Evolutionary conservation across 1,139 yeast species (phyloP).

Genomic region (Blastobotrys buckinghamii): DNA sequence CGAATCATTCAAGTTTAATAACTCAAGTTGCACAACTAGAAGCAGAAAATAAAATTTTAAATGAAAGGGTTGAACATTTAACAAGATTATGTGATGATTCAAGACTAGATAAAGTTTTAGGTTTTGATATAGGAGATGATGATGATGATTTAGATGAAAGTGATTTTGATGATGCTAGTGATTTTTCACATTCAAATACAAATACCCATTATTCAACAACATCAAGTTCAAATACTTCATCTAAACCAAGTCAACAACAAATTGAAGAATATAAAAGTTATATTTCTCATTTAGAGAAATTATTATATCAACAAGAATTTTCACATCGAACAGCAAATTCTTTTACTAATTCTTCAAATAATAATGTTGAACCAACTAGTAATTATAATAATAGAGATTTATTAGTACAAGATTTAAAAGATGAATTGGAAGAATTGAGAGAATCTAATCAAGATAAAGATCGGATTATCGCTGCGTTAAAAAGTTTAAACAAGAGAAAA

Average conservation of each 20-base stretch:
- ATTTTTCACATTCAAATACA: neutral
- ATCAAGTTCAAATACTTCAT: conserved; percentile 6
- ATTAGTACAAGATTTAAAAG: conserved; percentile 53
- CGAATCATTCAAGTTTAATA: conserved; percentile 4
- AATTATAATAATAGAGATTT: conserved; percentile 19
- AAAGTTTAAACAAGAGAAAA: conserved; percentile 27
- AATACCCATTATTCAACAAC: neutral
- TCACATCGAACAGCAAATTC: conserved; percentile 12
- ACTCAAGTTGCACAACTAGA: conserved; percentile 42
- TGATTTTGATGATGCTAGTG: conserved; percentile 10
- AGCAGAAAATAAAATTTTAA: conserved; percentile 55
- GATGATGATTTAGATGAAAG: conserved; percentile 9
- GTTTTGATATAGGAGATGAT: conserved; percentile 18
- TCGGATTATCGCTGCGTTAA: conserved; percentile 65
- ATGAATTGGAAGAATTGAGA: conserved; percentile 60
- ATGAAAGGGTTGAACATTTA: conserved; percentile 65
- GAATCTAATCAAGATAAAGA: conserved; percentile 65
- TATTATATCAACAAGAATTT: conserved; percentile 39
- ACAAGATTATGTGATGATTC: conserved; percentile 56
- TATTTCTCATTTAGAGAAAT: conserved; percentile 55
- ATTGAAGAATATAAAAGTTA: conserved; percentile 61
- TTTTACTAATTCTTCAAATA: conserved; percentile 6
- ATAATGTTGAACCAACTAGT: neutral
- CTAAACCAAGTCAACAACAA: conserved; percentile 23
- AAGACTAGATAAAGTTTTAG: conserved; percentile 42